Conservation (phyloP, 2,329 filamentous ascomycete species). For the Sarocladium oryzae region DNA sequence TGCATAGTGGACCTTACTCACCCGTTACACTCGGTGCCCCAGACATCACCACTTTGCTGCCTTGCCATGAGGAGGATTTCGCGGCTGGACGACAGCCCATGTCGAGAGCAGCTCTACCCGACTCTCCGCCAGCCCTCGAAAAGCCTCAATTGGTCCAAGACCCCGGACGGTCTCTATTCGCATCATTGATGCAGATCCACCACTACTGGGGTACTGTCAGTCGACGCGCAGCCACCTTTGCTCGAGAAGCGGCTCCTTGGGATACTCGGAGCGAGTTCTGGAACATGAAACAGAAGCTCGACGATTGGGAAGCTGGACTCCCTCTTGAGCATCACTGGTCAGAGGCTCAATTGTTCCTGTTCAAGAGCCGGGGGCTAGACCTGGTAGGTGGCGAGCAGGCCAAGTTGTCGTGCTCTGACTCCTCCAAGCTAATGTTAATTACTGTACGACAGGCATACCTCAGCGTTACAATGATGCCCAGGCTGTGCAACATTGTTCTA, state of each 20-base stretch:
- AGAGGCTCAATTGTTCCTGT: constrained; percentile 31
- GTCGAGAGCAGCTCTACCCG: constrained; percentile 46
- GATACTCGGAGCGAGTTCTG: constrained; percentile 42
- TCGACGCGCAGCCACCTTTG: constrained; percentile 39
- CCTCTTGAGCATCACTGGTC: constrained; percentile 44
- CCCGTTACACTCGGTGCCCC: constrained; percentile 44
- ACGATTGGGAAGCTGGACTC: constrained; percentile 41
- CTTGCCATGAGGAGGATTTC: constrained; percentile 47
- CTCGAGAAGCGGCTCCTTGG: constrained; percentile 38
- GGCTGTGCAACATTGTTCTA: constrained; percentile 50
- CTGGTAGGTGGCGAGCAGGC: constrained; percentile 30
- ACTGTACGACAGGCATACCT: constrained; percentile 46
- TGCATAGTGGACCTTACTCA: constrained; percentile 46
- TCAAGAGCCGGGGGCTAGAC: constrained; percentile 43
- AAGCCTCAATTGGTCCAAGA: constrained; percentile 37
- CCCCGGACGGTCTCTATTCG: constrained; percentile 45
- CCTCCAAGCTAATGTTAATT: too few species aligned
- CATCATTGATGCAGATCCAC: constrained; percentile 48
- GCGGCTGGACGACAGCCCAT: constrained; percentile 38
- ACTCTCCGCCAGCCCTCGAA: constrained; percentile 42
- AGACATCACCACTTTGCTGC: constrained; percentile 49
- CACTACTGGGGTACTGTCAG: constrained; percentile 48
- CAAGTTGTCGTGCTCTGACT: constrained; percentile 1
- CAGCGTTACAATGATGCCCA: constrained; percentile 47
- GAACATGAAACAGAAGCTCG: constrained; percentile 33